phyloP scores from a whole-genome alignment of 345 rosid genomes.

The Rubroshorea leprosula region DNA sequence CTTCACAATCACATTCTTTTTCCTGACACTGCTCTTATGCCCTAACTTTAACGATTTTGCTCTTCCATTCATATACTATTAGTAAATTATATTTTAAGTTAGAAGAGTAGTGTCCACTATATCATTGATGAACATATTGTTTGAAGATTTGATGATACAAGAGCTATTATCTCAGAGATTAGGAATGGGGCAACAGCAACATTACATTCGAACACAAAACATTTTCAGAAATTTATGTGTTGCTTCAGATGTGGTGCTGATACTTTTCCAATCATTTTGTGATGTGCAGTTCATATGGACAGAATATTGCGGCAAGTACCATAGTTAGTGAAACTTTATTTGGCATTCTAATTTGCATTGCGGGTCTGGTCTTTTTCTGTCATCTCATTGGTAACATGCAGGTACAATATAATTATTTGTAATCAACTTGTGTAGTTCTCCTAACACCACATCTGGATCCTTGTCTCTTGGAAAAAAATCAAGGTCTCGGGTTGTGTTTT shows the following conservation, averaged over 20 bases:
- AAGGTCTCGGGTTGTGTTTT: too few relatives aligned
- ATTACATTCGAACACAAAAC: too few relatives aligned
- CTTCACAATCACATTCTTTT: too few relatives aligned
- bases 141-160: too few relatives aligned
- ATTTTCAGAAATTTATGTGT: neutral
- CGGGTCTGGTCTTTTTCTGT: slow-evolving; percentile 70
- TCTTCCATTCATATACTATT: too few relatives aligned
- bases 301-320: slow-evolving; percentile 57
- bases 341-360: slow-evolving; percentile 58
- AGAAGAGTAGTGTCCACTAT: too few relatives aligned
- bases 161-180: too few relatives aligned
- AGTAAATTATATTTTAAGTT: too few relatives aligned
- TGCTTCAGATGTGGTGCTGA: slow-evolving; percentile 1
- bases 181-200: too few relatives aligned
- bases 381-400: slow-evolving; percentile 88
- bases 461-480: too few relatives aligned
- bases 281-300: slow-evolving; percentile 76
- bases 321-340: slow-evolving; percentile 48
- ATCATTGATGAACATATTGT: too few relatives aligned
- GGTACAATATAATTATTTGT: slow-evolving; percentile 25
- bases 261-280: slow-evolving; percentile 10
- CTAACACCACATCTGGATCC: neutral
- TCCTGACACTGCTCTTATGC: too few relatives aligned
- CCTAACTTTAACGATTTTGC: neutral
- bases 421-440: neutral